phyloP scores from a whole-genome alignment of 2,329 filamentous ascomycete genomes.

The Cladorrhinum sp. region DNA sequence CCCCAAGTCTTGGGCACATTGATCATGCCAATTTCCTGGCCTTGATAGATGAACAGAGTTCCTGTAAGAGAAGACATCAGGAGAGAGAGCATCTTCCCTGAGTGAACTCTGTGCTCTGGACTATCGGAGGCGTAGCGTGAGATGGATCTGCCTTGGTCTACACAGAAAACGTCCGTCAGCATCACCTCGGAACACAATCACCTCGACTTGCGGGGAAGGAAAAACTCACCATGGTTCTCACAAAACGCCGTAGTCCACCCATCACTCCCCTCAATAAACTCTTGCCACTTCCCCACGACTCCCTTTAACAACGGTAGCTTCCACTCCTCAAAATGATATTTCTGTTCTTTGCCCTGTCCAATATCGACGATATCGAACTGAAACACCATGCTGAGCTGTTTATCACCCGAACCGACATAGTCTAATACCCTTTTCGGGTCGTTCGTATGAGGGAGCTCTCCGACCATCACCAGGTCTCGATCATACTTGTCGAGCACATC shows the following conservation, averaged over 20 bases:
- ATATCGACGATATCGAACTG: constrained; percentile 64
- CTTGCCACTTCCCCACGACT: constrained; percentile 49
- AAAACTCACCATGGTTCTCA: constrained; percentile 51
- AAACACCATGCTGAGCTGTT: constrained; percentile 68
- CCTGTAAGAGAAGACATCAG: constrained; percentile 46
- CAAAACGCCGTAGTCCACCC: constrained; percentile 59
- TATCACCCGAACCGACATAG: constrained; percentile 57
- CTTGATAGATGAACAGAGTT: constrained; percentile 57
- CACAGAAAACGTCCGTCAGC: not conserved
- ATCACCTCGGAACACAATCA: no score
- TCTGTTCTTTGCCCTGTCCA: constrained; percentile 49
- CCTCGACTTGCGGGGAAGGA: not conserved
- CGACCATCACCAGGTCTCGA: constrained; percentile 61
- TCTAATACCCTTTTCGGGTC: constrained; percentile 54
- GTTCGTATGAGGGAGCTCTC: constrained; percentile 64
- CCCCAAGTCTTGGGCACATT: constrained; percentile 50
- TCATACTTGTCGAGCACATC: constrained; percentile 57
- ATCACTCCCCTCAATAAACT: constrained; percentile 50
- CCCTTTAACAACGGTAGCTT: constrained; percentile 48
- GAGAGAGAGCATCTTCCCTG: constrained; percentile 53
- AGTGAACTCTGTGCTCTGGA: constrained; percentile 40
- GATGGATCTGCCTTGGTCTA: constrained; percentile 55
- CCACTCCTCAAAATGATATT: constrained; percentile 52
- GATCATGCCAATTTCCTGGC: constrained; percentile 57
- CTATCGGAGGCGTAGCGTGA: constrained; percentile 49